A percentile compares a stretch with the other conserved stretches of the same genome.
These are phyloP conservation scores for Colletotrichum incanum DNA, from an alignment of 2,329 filamentous ascomycete genomes.

Conservation along the genomic window DNA sequence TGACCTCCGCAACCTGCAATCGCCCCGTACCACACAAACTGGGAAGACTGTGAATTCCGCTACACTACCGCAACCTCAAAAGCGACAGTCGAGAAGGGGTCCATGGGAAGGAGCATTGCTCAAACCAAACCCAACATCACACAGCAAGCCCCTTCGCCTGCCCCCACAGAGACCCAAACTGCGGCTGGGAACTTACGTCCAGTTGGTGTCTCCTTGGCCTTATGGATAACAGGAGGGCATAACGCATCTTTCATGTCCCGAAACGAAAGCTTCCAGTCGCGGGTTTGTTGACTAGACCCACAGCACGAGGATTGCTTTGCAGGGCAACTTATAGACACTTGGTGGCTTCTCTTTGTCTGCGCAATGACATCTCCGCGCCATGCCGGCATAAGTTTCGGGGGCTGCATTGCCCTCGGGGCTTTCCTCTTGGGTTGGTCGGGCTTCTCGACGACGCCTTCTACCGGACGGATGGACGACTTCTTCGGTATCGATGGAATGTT, in stretches of 20 bases:
- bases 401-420: too few relatives aligned
- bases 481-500: too few relatives aligned
- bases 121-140: not conserved
- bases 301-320: not conserved
- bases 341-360: too few relatives aligned
- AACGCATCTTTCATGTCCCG: not conserved
- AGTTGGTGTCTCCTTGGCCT: not conserved
- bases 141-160: not conserved
- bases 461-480: too few relatives aligned
- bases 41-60: not conserved
- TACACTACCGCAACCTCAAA: not conserved
- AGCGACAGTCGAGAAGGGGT: not conserved
- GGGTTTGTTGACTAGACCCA: too few relatives aligned
- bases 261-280: too few relatives aligned
- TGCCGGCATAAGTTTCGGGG: too few relatives aligned
- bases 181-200: not conserved
- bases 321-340: not conserved
- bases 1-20: not conserved
- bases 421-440: too few relatives aligned
- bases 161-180: not conserved
- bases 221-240: not conserved
- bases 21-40: not conserved
- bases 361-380: too few relatives aligned
- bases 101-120: not conserved
- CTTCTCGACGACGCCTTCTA: too few relatives aligned